Evolutionary conservation across 2,329 filamentous ascomycete genomes (phyloP), one percentile per base, ranked within the genome.

Genomic region (Penicillium griseofulvum): DNA sequence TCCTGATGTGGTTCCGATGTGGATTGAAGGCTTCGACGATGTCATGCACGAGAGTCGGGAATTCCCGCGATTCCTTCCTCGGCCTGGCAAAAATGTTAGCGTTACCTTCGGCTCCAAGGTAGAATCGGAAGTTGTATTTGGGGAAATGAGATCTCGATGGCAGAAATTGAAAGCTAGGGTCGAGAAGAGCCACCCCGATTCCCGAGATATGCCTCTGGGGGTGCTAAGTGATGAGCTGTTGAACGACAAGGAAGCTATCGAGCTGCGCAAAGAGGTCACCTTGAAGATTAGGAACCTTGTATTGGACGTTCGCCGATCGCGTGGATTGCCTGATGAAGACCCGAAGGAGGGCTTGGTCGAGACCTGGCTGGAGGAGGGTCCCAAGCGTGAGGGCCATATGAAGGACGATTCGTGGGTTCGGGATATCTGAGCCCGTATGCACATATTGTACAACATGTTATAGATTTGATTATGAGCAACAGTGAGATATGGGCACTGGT

Each of bases 1-100:
- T 59, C 94, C 94, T 0, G 90, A 95, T 63, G 83, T 99, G 19
- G 83, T 99, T 34, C 91, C 94, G 41, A 93, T 99, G 76, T 99
- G 95, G 80, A 87, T 97, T 47, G 90, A 97, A 67, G 94, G 94
- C 28, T 89, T 89, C 16, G 89, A 97, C 69, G 77, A 88, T 56
- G 81, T 96, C 63, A 97, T 97, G 93, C 83, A 90, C 66, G 93
- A 97, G 74, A 82, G 86, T 55, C 83, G 94, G 43, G 76, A 75
- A 2, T 96, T 87, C 65, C 94, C 93, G 1, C 85, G 90, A 12
- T 94, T 90, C 67, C 65, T 96, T 14, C 94, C 94, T 1, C 83
- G 93, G 3, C 75, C 85, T 71, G 94, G 94, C 22, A 86, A 93
- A 55, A 83, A 83, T 16, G 62, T 72, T 31, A 67, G 64, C 41